Conservation (phyloP, 768 basidiomycete genomes). For the Lentinus brumalis region DNA sequence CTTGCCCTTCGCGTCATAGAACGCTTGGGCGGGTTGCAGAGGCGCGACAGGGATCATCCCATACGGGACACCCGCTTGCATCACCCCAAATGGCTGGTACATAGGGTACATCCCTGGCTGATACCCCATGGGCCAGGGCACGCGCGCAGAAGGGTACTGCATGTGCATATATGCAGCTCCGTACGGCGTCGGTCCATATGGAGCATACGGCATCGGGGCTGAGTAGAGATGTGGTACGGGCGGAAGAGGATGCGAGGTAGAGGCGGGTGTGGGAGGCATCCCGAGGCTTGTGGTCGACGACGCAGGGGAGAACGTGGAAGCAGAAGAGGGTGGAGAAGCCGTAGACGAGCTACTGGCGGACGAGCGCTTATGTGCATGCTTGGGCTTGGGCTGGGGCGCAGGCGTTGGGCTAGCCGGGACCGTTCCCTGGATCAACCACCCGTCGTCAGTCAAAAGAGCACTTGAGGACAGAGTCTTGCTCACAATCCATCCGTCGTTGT, state of each 20-base stretch:
- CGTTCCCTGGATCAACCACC: constrained; percentile 25
- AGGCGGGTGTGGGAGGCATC: constrained; percentile 4
- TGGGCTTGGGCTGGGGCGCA: constrained; percentile 6
- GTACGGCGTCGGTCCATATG: constrained; percentile 9
- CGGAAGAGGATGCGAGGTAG: background rate
- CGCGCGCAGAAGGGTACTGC: constrained; percentile 15
- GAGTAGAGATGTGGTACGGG: background rate
- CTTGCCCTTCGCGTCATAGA: constrained; percentile 17
- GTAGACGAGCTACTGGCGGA: constrained; percentile 16
- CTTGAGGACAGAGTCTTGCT: constrained; percentile 10
- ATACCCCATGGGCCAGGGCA: constrained; percentile 17
- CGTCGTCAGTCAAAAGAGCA: constrained; percentile 20
- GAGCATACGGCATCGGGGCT: constrained; percentile 3
- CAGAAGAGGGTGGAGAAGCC: background rate
- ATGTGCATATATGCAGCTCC: constrained; percentile 17
- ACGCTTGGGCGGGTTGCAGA: constrained; percentile 3
- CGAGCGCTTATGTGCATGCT: constrained; percentile 23
- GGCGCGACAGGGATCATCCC: constrained; percentile 17
- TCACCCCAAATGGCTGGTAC: constrained; percentile 15
- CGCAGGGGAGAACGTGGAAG: constrained; percentile 8
- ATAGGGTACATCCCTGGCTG: constrained; percentile 16
- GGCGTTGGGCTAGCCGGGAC: background rate
- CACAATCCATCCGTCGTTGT: constrained; percentile 28
- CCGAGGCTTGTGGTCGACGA: constrained; percentile 4
- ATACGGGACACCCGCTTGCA: constrained; percentile 9